These are phyloP conservation scores for Chalara sp. DNA, from an alignment of 2,329 filamentous ascomycete genomes.

Conservation along the genomic window DNA sequence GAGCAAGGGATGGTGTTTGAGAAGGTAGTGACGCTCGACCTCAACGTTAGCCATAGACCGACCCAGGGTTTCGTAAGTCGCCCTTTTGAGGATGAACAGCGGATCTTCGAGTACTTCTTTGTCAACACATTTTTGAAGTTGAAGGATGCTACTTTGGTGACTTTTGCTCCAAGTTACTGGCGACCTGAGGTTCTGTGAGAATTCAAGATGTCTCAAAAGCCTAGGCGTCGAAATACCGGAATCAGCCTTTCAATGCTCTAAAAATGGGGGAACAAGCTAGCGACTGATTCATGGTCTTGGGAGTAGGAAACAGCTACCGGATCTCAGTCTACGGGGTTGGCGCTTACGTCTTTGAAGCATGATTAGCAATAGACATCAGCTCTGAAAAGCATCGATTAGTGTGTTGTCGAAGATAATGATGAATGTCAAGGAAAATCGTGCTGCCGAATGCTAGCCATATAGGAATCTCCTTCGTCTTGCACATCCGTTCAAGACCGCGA, in stretches of 20 bases:
- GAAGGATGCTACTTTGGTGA: neutral
- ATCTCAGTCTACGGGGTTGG: no score
- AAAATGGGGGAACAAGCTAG: no score
- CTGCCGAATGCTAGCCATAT: slow-evolving; percentile 12
- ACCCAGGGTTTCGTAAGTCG: neutral
- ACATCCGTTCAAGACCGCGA: slow-evolving; percentile 4
- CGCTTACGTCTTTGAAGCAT: no score
- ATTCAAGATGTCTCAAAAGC: neutral
- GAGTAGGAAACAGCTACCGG: no score
- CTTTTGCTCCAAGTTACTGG: neutral
- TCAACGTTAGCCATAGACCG: neutral
- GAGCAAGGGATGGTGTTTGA: slow-evolving; percentile 9
- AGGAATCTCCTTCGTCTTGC: slow-evolving; percentile 4
- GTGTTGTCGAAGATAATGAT: slow-evolving; percentile 1
- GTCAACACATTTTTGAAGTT: neutral
- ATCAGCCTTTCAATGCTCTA: neutral
- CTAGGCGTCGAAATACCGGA: neutral
- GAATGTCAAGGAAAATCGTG: slow-evolving; percentile 8
- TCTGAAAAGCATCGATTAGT: neutral
- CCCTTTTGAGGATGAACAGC: neutral
- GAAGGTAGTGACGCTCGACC: slow-evolving; percentile 7
- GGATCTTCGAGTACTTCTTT: neutral
- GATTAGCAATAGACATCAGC: no score
- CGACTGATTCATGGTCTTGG: no score
- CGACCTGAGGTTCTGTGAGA: neutral